Conservation (phyloP, 1,139 yeast species). For the Diutina pseudorugosa region DNA sequence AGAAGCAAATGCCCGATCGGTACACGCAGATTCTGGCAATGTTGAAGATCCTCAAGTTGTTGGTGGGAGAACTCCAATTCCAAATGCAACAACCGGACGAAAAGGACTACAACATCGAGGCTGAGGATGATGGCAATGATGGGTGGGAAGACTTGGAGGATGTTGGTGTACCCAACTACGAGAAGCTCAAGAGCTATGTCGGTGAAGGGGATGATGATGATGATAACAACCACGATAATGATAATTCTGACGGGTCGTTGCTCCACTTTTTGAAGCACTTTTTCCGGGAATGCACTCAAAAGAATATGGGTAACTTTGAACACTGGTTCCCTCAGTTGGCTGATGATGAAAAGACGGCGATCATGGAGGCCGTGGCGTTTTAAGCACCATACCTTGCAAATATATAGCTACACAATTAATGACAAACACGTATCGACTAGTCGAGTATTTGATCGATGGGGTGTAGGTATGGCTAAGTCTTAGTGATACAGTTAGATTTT, state of each 20-base stretch:
- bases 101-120: conserved; percentile 23
- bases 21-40: conserved; percentile 60
- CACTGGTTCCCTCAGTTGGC: conserved; percentile 37
- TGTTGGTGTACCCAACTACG: conserved; percentile 47
- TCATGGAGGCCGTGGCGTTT: conserved; percentile 35
- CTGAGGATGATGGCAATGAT: conserved; percentile 34
- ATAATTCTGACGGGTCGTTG: conserved; percentile 27
- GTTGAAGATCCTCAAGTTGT: conserved; percentile 58
- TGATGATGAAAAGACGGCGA: conserved; percentile 44
- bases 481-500: too few relatives aligned
- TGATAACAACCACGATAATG: conserved; percentile 12
- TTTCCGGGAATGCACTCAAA: conserved; percentile 50
- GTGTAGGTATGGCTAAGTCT: too few relatives aligned
- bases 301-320: conserved; percentile 43
- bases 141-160: conserved; percentile 81
- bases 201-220: conserved; percentile 33
- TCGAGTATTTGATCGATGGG: too few relatives aligned
- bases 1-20: conserved; percentile 50
- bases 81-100: conserved; percentile 40
- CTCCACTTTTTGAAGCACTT: conserved; percentile 41
- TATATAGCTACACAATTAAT: too few relatives aligned
- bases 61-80: conserved; percentile 56
- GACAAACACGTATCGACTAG: too few relatives aligned
- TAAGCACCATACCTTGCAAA: too few relatives aligned
- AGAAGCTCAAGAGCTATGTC: conserved; percentile 41